Percentiles rank a stretch among this genome's conserved stretches.
These are phyloP conservation scores for Cucurbitaria berberidis DNA, from an alignment of 2,329 filamentous ascomycete genomes.

Conservation along the genomic window DNA sequence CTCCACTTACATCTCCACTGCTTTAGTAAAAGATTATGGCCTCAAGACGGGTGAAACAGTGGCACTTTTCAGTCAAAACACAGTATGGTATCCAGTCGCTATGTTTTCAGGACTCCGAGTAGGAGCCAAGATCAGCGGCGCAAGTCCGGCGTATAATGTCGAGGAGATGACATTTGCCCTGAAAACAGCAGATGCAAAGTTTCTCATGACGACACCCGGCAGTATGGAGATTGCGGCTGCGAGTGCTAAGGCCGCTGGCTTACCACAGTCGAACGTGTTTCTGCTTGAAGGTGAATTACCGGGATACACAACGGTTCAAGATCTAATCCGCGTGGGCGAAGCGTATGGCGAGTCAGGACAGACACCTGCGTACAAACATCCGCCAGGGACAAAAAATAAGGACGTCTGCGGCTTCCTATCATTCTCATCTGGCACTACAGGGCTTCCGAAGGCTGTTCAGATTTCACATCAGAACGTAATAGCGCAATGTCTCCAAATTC, in stretches of 20 bases:
- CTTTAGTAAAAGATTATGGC: slow-evolving; percentile 62
- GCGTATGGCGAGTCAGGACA: slow-evolving; percentile 54
- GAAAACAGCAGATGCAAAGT: slow-evolving; percentile 62
- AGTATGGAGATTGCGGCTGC: slow-evolving; percentile 62
- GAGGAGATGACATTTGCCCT: slow-evolving; percentile 73
- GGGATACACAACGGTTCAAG: slow-evolving; percentile 58
- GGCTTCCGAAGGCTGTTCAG: slow-evolving; percentile 47
- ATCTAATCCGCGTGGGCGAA: slow-evolving; percentile 53
- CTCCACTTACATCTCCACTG: slow-evolving; percentile 66
- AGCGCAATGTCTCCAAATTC: slow-evolving; percentile 65
- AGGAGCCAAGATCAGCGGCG: slow-evolving; percentile 66
- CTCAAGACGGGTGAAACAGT: slow-evolving; percentile 63
- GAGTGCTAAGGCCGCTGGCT: slow-evolving; percentile 61
- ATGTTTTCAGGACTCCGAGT: slow-evolving; percentile 63
- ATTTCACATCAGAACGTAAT: slow-evolving; percentile 48
- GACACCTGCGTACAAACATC: slow-evolving; percentile 57
- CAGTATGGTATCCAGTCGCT: slow-evolving; percentile 70
- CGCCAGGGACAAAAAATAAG: slow-evolving; percentile 61
- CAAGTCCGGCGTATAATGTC: slow-evolving; percentile 68
- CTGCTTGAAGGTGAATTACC: slow-evolving; percentile 61
- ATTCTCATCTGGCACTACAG: slow-evolving; percentile 47
- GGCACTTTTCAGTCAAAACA: slow-evolving; percentile 68
- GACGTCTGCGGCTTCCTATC: slow-evolving; percentile 60
- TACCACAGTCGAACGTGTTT: slow-evolving; percentile 60
- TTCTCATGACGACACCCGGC: slow-evolving; percentile 63